phyloP scores from a whole-genome alignment of 352 stramenopile genomes.

The Phytophthora pinifolia region DNA sequence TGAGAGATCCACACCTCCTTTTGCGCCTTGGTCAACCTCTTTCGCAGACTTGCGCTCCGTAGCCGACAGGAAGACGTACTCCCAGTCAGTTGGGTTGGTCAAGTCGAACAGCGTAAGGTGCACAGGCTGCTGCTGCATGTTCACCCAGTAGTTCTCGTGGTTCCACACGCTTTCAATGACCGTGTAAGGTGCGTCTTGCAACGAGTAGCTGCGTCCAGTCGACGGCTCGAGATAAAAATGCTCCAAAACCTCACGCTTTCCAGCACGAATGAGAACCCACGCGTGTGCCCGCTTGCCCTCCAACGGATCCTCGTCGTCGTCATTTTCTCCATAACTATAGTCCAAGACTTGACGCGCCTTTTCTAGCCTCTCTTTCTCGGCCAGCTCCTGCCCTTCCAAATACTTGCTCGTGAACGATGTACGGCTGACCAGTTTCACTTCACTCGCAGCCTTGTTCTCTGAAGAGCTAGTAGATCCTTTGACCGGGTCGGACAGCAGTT shows the following conservation, averaged over 20 bases:
- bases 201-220: constrained; percentile 85
- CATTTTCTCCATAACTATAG: constrained; percentile 56
- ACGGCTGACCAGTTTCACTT: constrained; percentile 47
- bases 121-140: constrained; percentile 88
- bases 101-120: constrained; percentile 82
- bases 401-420: constrained; percentile 77
- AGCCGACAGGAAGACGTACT: constrained; percentile 90
- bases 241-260: constrained; percentile 85
- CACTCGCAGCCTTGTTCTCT: constrained; percentile 20
- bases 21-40: constrained; percentile 45
- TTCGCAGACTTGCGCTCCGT: constrained; percentile 61
- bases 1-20: constrained; percentile 49
- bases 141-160: constrained; percentile 95
- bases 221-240: constrained; percentile 93
- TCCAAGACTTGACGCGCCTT: constrained; percentile 45
- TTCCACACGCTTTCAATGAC: constrained; percentile 92
- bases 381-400: constrained; percentile 48
- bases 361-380: constrained; percentile 40
- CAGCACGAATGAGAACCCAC: constrained; percentile 92
- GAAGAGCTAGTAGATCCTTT: constrained; percentile 2
- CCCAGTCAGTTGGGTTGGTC: constrained; percentile 84
- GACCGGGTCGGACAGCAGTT: constrained; percentile 14
- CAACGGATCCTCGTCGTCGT: constrained; percentile 73
- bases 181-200: constrained; percentile 83
- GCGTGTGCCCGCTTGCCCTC: constrained; percentile 80